phyloP scores from a whole-genome alignment of 2,329 filamentous ascomycete species.

The Hypomyces perniciosus region DNA sequence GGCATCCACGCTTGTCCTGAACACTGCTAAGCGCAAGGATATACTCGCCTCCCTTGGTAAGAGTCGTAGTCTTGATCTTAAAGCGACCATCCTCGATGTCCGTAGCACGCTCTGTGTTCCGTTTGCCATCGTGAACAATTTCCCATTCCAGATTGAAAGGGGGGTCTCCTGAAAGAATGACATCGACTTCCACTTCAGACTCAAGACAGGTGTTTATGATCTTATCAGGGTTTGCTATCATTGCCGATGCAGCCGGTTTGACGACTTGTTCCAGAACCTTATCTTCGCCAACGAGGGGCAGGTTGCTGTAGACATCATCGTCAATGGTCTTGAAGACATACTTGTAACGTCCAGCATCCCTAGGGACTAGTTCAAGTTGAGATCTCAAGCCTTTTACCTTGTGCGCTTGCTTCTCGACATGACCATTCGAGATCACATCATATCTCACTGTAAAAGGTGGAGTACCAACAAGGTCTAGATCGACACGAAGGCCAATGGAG shows the following conservation, averaged over 20 bases:
- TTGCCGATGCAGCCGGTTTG: conserved; percentile 83
- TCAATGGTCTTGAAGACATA: conserved; percentile 79
- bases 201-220: conserved; percentile 72
- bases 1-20: conserved; percentile 80
- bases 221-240: conserved; percentile 51
- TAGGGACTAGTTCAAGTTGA: conserved; percentile 78
- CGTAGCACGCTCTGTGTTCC: conserved; percentile 60
- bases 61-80: conserved; percentile 67
- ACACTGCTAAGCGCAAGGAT: conserved; percentile 79
- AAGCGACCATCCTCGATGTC: conserved; percentile 58
- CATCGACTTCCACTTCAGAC: conserved; percentile 67
- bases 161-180: conserved; percentile 71
- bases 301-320: conserved; percentile 72
- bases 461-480: conserved; percentile 84
- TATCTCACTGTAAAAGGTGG: conserved; percentile 86
- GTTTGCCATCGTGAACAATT: conserved; percentile 80
- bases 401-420: conserved; percentile 48
- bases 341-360: conserved; percentile 74
- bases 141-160: conserved; percentile 93
- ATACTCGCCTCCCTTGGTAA: conserved; percentile 84
- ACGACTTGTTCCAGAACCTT: conserved; percentile 79
- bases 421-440: conserved; percentile 59
- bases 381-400: conserved; percentile 66
- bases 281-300: conserved; percentile 54
- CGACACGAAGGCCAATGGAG: conserved; percentile 82